Base-by-base conservation (phyloP, 2,329 filamentous ascomycete genomes). In the Sporothrix variecibatus region DNA sequence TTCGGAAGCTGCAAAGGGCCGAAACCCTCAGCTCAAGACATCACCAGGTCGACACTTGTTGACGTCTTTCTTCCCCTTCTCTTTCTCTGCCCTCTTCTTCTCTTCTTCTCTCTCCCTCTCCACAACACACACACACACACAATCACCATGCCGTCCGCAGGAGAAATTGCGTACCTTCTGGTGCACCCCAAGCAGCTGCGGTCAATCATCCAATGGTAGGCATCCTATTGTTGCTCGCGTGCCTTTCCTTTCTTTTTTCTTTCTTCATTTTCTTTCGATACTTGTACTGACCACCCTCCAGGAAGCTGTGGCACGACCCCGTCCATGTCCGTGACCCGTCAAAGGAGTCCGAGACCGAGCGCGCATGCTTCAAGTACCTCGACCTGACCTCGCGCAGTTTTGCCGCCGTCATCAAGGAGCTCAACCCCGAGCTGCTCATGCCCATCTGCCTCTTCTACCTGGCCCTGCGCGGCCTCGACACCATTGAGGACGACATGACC, bases 401-500 rank as follows among this genome's bases (percentile, higher is more conserved):
- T 83, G 87, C 92, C 71, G 88, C 94, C 65, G 96, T 99, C 81
- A 99, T 99, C 77, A 91, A 97, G 84, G 96, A 99, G 84, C 89
- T 99, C 60, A 95, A 98, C 81, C 94, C 94, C 0, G 95, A 99
- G 84, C 90, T 99, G 43, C 89, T 98, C 49, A 89, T 98, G 56
- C 94, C 96, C 31, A 88, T 98, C 64, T 77, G 92, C 73, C 86
- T 98, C 11, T 99, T 99, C 87, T 99, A 99, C 85, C 89, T 99
- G 38, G 89, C 94, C 72, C 88, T 99, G 72, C 93, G 96, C 75
- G 96, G 94, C 65, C 89, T 99, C 70, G 96, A 99, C 83, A 99
- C 96, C n/a, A 93, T 99, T 75, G 96, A 99, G 84, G 96, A 99
- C 86, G 96, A 99, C 83, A 98, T 98, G 91, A 97, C 94, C 5